Evolutionary conservation across 2,329 filamentous ascomycete species (phyloP).

Genomic region (Trichoderma afroharzianum): DNA sequence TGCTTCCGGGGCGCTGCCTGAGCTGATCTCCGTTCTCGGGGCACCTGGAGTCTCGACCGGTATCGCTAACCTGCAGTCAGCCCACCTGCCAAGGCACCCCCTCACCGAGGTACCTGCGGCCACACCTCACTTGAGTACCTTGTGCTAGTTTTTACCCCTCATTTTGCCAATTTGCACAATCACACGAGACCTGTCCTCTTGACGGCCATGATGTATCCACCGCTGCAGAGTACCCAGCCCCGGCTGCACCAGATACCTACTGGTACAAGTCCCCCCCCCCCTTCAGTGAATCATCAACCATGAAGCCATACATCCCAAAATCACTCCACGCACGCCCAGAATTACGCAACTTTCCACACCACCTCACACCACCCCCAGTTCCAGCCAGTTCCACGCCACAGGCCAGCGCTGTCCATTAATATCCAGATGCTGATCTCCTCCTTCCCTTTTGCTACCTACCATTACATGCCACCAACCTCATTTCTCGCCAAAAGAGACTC

Average conservation of each 20-base stretch:
- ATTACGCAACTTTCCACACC: constrained; percentile 9
- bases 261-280: background rate
- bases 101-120: background rate
- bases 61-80: background rate
- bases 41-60: background rate
- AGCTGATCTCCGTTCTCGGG: constrained; percentile 14
- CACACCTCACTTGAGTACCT: background rate
- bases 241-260: background rate
- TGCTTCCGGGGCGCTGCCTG: constrained; percentile 10
- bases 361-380: constrained; percentile 6
- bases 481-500: background rate
- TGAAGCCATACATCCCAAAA: background rate
- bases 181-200: background rate
- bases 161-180: background rate
- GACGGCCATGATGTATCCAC: background rate
- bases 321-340: constrained; percentile 7
- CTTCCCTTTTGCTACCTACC: constrained; percentile 17
- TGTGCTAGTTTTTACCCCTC: background rate
- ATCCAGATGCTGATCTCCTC: constrained; percentile 9
- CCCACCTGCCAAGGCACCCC: background rate
- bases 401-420: constrained; percentile 4
- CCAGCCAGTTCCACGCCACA: constrained; percentile 3
- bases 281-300: background rate
- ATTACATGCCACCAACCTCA: constrained; percentile 8
- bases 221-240: background rate